Percentiles rank a stretch among this genome's conserved stretches.
Evolutionary conservation across 1,139 yeast genomes (phyloP).

Genomic region (Hemisphaericaspora lyxosophila): DNA sequence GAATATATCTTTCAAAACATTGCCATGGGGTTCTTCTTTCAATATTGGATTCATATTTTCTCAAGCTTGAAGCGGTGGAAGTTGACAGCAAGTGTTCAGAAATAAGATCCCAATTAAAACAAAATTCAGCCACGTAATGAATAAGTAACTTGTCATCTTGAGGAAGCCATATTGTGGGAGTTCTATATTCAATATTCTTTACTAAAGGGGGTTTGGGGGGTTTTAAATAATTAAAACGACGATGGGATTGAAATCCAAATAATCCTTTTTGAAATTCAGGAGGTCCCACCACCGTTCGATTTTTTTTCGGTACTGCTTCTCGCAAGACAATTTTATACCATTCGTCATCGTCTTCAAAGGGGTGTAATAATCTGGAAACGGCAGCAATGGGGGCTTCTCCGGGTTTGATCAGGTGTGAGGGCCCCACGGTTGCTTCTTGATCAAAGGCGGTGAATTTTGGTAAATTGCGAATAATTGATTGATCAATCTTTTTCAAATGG

Average conservation of each 20-base stretch:
- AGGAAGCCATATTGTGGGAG: conserved; percentile 95
- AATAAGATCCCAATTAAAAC: conserved; percentile 91
- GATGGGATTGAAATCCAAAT: conserved; percentile 58
- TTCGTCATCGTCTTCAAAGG: conserved; percentile 60
- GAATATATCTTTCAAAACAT: conserved; percentile 94
- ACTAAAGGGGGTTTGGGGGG: conserved; percentile 90
- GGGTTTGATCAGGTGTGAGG: conserved; percentile 24
- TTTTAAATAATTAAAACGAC: conserved; percentile 60
- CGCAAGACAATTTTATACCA: conserved; percentile 63
- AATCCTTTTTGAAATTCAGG: conserved; percentile 56
- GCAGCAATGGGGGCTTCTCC: conserved; percentile 24
- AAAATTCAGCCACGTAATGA: conserved; percentile 79
- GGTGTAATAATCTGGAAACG: conserved; percentile 62
- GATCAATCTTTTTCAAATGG: conserved; percentile 55
- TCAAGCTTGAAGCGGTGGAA: conserved; percentile 50
- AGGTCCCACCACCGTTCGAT: conserved; percentile 17
- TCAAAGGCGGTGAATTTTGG: conserved; percentile 57
- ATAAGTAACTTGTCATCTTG: conserved; percentile 84
- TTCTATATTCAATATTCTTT: conserved; percentile 73
- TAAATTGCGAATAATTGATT: conserved; percentile 51
- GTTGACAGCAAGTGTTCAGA: conserved; percentile 72
- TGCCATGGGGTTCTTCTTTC: conserved; percentile 99
- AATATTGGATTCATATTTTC: conserved; percentile 76
- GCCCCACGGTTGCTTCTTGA: conserved; percentile 18
- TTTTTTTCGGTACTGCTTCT: conserved; percentile 31